Base-by-base conservation (phyloP, 2,329 filamentous ascomycete species). In the Gliomastix tumulicola region DNA sequence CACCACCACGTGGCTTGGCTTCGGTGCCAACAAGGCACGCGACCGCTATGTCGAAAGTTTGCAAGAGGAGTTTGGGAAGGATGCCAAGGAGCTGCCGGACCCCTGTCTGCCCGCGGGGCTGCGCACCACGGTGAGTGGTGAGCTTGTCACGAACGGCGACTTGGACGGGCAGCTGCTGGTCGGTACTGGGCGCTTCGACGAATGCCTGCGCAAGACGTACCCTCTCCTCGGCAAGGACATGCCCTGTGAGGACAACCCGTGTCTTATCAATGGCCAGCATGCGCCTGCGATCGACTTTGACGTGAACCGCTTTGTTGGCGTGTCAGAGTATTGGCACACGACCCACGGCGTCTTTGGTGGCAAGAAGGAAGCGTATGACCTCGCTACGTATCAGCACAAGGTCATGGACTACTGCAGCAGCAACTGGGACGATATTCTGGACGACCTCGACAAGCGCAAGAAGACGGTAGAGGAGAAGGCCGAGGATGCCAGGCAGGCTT, bases 311-410 rank as follows among this genome's bases (percentile, higher is more conserved):
- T 98, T 98, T 51, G 82, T 98, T 20, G 92, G 92, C 10, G 90
- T 98, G 4, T 97, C 90, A 2, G 92, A 98, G 55, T 98, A 94
- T 61, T 98, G 92, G 90, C 92, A 98, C 58, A 94, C 90, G 0
- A 98, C 92, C 0, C 92, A 98, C 50, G 88, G 92, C 37, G 82
- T 97, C 3, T 97, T 98, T 49, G 79, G 79, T 5, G 79, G 86
- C 44, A 73, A 76, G 42, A 82, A 85, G 46, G 85, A 88, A 47
- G 79, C 85, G 0, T 98, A 97, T 57, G 88, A 97, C 51, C 86
- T 95, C 47, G 76, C 82, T 42, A 88, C 84, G 0, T 98, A 97
- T 50, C 89, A 97, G 54, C 71, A 82, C 44, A 79, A 83, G 23
- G 92, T 97, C 5, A 74, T 81, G 42, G 76, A 86, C 7, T 97